These are phyloP conservation scores for Cicer pinnatifidum DNA, from an alignment of 306 rosid species.

Conservation along the genomic window DNA sequence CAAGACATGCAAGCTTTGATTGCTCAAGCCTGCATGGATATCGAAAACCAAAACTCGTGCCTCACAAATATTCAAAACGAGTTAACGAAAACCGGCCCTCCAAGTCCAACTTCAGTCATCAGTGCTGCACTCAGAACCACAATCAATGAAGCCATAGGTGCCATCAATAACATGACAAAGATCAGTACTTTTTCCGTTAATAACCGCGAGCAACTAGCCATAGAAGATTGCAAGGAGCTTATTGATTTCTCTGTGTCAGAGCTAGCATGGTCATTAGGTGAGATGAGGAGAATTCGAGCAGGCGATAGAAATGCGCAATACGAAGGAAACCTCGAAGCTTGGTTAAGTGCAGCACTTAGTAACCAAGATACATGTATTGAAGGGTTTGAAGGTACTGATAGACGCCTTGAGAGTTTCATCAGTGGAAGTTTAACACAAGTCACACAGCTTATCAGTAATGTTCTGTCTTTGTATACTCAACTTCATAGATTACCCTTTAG, in stretches of 20 bases:
- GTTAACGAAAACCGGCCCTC: conserved; percentile 51
- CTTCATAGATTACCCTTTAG: conserved; percentile 63
- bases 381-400: conserved; percentile 92
- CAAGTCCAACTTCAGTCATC: conserved; percentile 57
- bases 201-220: conserved; percentile 78
- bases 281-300: conserved; percentile 67
- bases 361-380: conserved; percentile 97
- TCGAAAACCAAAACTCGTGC: conserved; percentile 64
- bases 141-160: conserved; percentile 63
- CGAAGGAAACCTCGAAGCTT: conserved; percentile 79
- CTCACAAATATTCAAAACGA: conserved; percentile 61
- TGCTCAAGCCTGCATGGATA: conserved; percentile 62
- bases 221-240: conserved; percentile 91
- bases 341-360: conserved; percentile 94
- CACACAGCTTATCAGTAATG: conserved; percentile 81
- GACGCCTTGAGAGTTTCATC: conserved; percentile 69
- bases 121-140: conserved; percentile 72
- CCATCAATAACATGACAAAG: conserved; percentile 69
- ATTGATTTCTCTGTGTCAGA: conserved; percentile 85
- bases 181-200: conserved; percentile 67
- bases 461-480: conserved; percentile 72
- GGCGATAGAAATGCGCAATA: conserved; percentile 52
- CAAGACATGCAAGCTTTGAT: conserved; percentile 62
- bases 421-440: conserved; percentile 84
- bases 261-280: conserved; percentile 82